phyloP scores from a whole-genome alignment of 1,284 basidiomycete genomes.

The Ustilago tritici region DNA sequence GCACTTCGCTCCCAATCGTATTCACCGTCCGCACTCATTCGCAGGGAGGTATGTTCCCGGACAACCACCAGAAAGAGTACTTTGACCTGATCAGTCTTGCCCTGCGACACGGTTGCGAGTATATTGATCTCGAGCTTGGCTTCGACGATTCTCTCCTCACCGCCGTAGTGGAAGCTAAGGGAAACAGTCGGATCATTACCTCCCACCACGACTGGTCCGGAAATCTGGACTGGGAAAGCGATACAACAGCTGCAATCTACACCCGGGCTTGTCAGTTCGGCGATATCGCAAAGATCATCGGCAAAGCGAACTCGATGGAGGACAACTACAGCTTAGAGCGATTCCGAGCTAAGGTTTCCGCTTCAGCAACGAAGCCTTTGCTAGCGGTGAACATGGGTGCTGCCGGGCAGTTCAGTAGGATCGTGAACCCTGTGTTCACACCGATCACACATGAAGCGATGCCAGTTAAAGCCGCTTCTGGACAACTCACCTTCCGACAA shows the following conservation, averaged over 20 bases:
- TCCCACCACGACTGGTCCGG: constrained; percentile 96
- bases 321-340: constrained; percentile 85
- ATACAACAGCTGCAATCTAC: constrained; percentile 73
- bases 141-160: constrained; percentile 78
- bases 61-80: constrained; percentile 79
- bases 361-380: constrained; percentile 73
- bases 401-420: constrained; percentile 83
- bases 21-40: constrained; percentile 89
- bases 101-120: constrained; percentile 87
- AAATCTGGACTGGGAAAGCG: constrained; percentile 82
- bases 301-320: constrained; percentile 79
- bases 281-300: constrained; percentile 92
- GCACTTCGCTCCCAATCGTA: constrained; percentile 85
- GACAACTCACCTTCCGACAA: constrained; percentile 88
- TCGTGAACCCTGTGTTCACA: constrained; percentile 86
- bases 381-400: constrained; percentile 95
- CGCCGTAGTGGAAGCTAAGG: constrained; percentile 77
- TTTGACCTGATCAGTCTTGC: constrained; percentile 84
- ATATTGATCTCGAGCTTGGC: constrained; percentile 89
- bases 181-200: constrained; percentile 83
- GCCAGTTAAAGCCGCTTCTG: constrained; percentile 84
- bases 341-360: constrained; percentile 76
- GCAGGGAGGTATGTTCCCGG: constrained; percentile 93
- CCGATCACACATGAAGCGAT: constrained; percentile 90
- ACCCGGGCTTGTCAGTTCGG: constrained; percentile 71